Percentiles rank a stretch among this genome's conserved stretches.
These are phyloP conservation scores for Entoloma clypeatum DNA, from an alignment of 1,284 basidiomycete genomes.

Conservation along the genomic window DNA sequence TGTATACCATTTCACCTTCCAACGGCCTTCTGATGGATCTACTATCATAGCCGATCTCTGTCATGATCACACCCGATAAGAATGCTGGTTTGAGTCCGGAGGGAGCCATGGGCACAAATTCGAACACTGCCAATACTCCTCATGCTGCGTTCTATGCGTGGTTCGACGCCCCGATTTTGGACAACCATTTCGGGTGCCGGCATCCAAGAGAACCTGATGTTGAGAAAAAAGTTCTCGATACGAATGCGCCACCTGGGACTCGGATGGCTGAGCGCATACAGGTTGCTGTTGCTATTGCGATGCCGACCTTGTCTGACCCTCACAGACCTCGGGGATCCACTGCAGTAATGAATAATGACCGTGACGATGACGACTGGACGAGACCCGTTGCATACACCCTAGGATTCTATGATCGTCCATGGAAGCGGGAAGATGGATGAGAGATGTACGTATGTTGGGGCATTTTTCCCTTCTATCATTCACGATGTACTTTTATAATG, in stretches of 20 bases:
- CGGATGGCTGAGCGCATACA: slow-evolving; percentile 28
- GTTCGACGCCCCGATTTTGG: too few species aligned
- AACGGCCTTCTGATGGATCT: background rate
- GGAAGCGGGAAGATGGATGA: slow-evolving; percentile 15
- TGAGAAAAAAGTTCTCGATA: slow-evolving; percentile 7
- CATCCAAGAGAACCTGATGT: background rate
- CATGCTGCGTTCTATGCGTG: background rate
- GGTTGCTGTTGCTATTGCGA: slow-evolving; percentile 39
- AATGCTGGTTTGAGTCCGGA: background rate
- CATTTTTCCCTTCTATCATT: too few species aligned
- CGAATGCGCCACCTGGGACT: slow-evolving; percentile 1
- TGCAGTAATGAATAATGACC: background rate
- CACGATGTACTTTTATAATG: background rate
- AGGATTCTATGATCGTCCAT: slow-evolving; percentile 16
- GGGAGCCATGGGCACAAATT: background rate
- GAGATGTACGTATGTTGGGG: background rate
- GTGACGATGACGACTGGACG: slow-evolving; percentile 8
- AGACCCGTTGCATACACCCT: slow-evolving; percentile 16
- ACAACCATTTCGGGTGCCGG: background rate
- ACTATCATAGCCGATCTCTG: slow-evolving; percentile 14
- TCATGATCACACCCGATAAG: slow-evolving; percentile 7
- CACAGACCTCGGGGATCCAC: slow-evolving; percentile 2
- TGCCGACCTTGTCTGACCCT: slow-evolving; percentile 31
- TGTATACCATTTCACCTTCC: slow-evolving; percentile 10
- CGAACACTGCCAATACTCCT: background rate